Evolutionary conservation across 306 rosid species (phyloP), one percentile per base, ranked within the genome.

Genomic region (Quercus berberidifolia): DNA sequence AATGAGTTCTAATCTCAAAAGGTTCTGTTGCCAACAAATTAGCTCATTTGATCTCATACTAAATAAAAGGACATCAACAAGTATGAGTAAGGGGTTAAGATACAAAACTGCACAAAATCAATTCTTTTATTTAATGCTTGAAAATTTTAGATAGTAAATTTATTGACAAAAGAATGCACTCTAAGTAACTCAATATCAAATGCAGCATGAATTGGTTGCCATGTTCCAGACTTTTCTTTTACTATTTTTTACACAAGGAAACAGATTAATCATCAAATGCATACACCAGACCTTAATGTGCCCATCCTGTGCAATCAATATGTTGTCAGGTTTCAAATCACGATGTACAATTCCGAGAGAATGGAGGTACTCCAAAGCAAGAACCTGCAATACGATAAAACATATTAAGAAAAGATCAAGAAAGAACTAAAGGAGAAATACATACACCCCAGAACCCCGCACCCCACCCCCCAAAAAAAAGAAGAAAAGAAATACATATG

Each of bases 341-440:
- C 72, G 72, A 35, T 68, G 72, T 49, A 68, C 72, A 35, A 68
- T 68, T 68, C 72, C 72, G 2, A 68, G 72, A 68, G 72, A 68
- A 35, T 68, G 72, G 52, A 68, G 72, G 72, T 68, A 68, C 72
- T 68, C 72, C 72, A 68, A 68, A 68, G 72, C 72, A 68, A 68
- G 72, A 68, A 68, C 72, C 72, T 68, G 26, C 20, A 68, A 63
- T 1, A 63, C 17, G n/a, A 63, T 14, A 20, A 5, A 28, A 63
- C n/a, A 35, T 63, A 6, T 12, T 63, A 26, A 28, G 12, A 68
- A 68, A 20, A 31, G 12, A 23, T 9, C 41, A 10, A 35, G 72
- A n/a, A 33, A 10, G 51, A 4, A 68, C 26, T 18, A 23, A 19
- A 68, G n/a, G n/a, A 67, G 6, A 67, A 9, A 18, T 19, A 9